Evolutionary conservation across 2,329 filamentous ascomycete species (phyloP), one percentile per base, ranked within the genome.

Genomic region (Tolypocladium endophyticum): DNA sequence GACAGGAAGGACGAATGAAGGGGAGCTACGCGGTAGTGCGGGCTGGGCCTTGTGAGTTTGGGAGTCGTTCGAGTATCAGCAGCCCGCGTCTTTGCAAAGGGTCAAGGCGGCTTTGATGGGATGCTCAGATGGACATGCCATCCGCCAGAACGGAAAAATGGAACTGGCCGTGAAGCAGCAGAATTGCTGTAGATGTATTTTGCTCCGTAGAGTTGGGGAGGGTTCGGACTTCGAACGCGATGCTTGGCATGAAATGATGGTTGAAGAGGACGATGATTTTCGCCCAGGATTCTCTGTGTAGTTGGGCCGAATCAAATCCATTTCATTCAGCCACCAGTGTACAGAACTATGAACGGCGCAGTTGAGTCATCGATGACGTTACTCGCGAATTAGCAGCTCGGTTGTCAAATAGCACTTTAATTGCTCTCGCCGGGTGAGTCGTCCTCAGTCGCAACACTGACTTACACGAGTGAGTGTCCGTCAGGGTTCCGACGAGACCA

Each of bases 1-100:
- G 76, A 76, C 63, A 74, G 73, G 56, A 58, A 60, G 50, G 60
- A 60, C 35, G 60, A 65, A 3, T 66, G 53, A 63, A 25, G 14
- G 28, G 11, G 28, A n/a, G 28, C 47, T 9, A 20, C 47, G 14
- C 45, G 14, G 20, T 28, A 18, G 18, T 16, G 14, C 25, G 14
- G 25, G 45, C 25, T 18, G 25, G 14, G 25, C 4, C 23, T 7
- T 12, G 35, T 25, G 25, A 6, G 23, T 3, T 16, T 9, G 1
- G 43, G 11, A 6, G 23, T 12, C 43, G 2, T 20, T 9, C 7
- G 47, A 33, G 14, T 30, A 50, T 5, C 25, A 30, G 14, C 11
- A 16, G n/a, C 41, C 9, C 9, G 41, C 25, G 9, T 23, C n/a
- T 47, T 28, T 9, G 47, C 14, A 30, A 11, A 20, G 14, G 45